Percentiles rank a stretch among this genome's conserved stretches.
Evolutionary conservation across 805 yeast genomes (phyloP).

Genomic region (Candida jianshihensis): DNA sequence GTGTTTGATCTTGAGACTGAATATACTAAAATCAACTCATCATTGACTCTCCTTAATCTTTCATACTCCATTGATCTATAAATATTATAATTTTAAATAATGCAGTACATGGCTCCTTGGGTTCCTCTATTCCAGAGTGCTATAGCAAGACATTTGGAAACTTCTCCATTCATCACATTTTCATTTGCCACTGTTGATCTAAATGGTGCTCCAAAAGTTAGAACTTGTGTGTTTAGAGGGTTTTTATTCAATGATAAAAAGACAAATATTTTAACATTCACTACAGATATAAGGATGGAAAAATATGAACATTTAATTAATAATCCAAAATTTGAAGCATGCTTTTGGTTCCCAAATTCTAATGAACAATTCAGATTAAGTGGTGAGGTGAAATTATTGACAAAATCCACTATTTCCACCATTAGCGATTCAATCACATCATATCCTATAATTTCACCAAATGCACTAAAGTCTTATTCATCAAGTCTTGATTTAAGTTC

Average conservation of each 20-base stretch:
- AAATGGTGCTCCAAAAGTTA: constrained; percentile 48
- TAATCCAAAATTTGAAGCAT: constrained; percentile 63
- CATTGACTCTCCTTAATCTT: background rate
- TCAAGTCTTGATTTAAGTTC: constrained; percentile 18
- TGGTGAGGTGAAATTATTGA: constrained; percentile 52
- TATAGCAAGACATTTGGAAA: constrained; percentile 37
- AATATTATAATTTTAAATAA: no score
- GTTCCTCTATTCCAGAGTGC: constrained; percentile 57
- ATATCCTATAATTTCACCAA: constrained; percentile 27
- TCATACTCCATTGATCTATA: no score
- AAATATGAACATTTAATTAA: constrained; percentile 44
- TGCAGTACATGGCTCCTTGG: constrained; percentile 66
- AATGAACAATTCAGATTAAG: constrained; percentile 67
- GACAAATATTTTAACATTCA: constrained; percentile 60
- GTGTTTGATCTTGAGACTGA: background rate
- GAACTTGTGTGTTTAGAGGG: constrained; percentile 70
- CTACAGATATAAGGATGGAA: constrained; percentile 65
- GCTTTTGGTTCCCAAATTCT: constrained; percentile 58
- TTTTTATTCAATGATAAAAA: constrained; percentile 64
- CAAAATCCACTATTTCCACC: constrained; percentile 12
- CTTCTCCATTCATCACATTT: constrained; percentile 49
- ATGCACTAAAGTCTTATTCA: constrained; percentile 12
- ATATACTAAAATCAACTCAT: background rate
- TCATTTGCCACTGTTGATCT: constrained; percentile 62
- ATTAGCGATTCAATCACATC: constrained; percentile 14